Base-by-base conservation (phyloP, 1,139 yeast genomes). In the Blastobotrys arbuscula region DNA sequence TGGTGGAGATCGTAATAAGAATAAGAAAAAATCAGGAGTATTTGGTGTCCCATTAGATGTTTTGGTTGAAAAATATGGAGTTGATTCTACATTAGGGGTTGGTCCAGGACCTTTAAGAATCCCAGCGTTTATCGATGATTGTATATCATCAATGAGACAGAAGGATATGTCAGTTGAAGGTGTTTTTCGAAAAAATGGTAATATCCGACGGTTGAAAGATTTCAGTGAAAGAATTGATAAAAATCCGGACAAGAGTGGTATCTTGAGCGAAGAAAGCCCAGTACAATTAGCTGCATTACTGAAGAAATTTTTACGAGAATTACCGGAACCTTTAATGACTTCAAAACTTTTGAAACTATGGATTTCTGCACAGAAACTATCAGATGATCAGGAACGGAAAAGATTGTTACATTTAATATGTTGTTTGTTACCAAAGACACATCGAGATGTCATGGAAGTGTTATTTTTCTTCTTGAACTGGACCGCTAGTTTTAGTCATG, bases 121-220 rank as follows among this genome's bases (percentile, higher is more conserved):
- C 40, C 99, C 99, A 0, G 78, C 87, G 46, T 75, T 94, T 41
- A 75, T 94, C 47, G 97, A 92, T 61, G 97, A 92, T 60, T 72
- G 90, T 16, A 79, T 94, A 42, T 78, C 79, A 44, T 87, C 95
- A 1, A 78, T 94, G 71, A 78, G 87, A 51, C 95, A 86, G 51
- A 88, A 87, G 73, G 97, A 92, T 69, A 83, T 94, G 87, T 86
- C 97, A 2, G 92, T 89, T 19, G 98, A 92, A 67, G 98, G 98
- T 51, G 85, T 94, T 9, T 94, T 94, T 73, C 78, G 99, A 60
- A 85, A 90, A 63, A 94, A 94, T 64, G 99, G 99, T 62, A 94
- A 94, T 62, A 92, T 94, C 60, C 82, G 90, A 59, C 77, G 86
- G 43, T 72, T 92, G 46, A 79, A 84, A 56, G 88, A 83, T 57